Base-by-base conservation (phyloP, 306 rosid genomes). In the Urtica urens region DNA sequence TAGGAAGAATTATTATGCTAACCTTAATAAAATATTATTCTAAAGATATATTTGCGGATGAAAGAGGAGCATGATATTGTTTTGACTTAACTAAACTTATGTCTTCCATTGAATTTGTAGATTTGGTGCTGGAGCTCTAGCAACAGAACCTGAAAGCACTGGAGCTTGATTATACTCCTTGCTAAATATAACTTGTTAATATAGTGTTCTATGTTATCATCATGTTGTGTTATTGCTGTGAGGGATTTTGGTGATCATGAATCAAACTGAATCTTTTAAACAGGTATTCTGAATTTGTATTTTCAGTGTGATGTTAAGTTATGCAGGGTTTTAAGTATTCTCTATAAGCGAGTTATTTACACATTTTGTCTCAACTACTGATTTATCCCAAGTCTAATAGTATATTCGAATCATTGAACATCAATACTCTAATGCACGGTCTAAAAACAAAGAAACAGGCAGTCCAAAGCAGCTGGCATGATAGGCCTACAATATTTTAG, bases 71-170 rank as follows among this genome's bases (percentile, higher is more conserved):
- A 38, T 25, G 51, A 55, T 38, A 16, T 29, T 41, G 38, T 35
- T 59, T 38, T 23, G 35, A 62, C 42, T 61, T 40, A n/a, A n/a
- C n/a, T n/a, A n/a, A n/a, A n/a, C n/a, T n/a, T n/a, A n/a, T n/a
- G n/a, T n/a, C n/a, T n/a, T n/a, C n/a, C n/a, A n/a, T n/a, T 71
- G 74, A 53, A 47, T 62, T 64, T 68, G 73, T 59, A 90, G 95
- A 90, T 73, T 75, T 81, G 84, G 99, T 90, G 73, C 72, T 90
- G 83, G 99, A 90, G 94, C 81, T 90, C 55, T 71, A 79, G 68
- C 54, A 53, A 56, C 60, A 34, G 61, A 61, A 58, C 68, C 48
- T 20, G 62, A 25, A 46, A 60, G 59, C 56, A 63, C 51, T 45
- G 54, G 46, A 16, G 19, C 21, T 30, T 26, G 23, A 47, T 31